Evolutionary conservation across 2,329 filamentous ascomycete species (phyloP).

Genomic region (Waltergamsia citrina): DNA sequence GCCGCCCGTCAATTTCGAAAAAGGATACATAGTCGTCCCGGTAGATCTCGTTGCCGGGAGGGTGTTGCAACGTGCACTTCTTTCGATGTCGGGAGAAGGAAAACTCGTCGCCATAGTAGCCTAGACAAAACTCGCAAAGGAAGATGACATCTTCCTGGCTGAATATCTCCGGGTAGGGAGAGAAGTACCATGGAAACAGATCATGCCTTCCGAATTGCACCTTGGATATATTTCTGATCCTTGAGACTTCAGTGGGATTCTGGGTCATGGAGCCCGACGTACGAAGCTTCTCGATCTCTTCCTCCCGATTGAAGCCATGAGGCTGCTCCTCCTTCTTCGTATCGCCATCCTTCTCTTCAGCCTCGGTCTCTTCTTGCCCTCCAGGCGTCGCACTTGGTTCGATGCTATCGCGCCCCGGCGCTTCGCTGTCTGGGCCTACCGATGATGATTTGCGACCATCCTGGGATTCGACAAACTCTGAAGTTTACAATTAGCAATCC

Average conservation of each 20-base stretch:
- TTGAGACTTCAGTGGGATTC: slow-evolving; percentile 91
- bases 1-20: slow-evolving; percentile 91
- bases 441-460: slow-evolving; percentile 32
- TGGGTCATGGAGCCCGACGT: slow-evolving; percentile 98
- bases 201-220: slow-evolving; percentile 91
- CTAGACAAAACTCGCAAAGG: slow-evolving; percentile 95
- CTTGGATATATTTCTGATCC: slow-evolving; percentile 88
- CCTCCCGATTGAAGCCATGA: slow-evolving; percentile 65
- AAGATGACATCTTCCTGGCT: slow-evolving; percentile 83
- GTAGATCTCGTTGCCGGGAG: slow-evolving; percentile 96
- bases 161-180: slow-evolving; percentile 86
- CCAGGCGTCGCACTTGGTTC: slow-evolving; percentile 34
- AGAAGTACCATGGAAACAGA: slow-evolving; percentile 98
- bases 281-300: slow-evolving; percentile 92
- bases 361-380: slow-evolving; percentile 41
- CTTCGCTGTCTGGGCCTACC: slow-evolving; percentile 30
- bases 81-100: slow-evolving; percentile 77
- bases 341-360: slow-evolving; percentile 39
- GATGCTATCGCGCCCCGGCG: slow-evolving; percentile 31
- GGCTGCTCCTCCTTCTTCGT: slow-evolving; percentile 34
- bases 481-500: no score
- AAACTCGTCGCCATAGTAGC: slow-evolving; percentile 76
- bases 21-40: slow-evolving; percentile 90
- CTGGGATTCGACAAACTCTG: slow-evolving; percentile 40
- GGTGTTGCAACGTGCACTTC: slow-evolving; percentile 87